A percentile compares a stretch with the other conserved stretches of the same genome.
Conservation (phyloP, 208 protist genomes). For the Leishmania tropica region DNA sequence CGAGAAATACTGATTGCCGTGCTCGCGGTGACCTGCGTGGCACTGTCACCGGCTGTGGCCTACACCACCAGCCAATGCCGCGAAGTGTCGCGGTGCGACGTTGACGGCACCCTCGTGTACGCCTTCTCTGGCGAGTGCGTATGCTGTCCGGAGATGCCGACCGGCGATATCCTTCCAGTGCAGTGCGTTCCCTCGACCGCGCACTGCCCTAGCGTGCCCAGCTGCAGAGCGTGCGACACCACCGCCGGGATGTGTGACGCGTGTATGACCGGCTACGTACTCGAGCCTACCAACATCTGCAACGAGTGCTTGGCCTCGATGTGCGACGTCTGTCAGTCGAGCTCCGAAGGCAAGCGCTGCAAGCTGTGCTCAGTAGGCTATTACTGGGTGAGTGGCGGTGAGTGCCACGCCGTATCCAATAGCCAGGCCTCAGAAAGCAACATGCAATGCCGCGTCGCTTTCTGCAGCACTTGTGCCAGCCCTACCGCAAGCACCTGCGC, state of each 20-base stretch:
- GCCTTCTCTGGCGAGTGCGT: background rate
- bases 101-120: background rate
- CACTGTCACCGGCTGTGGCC: background rate
- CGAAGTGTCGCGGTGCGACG: background rate
- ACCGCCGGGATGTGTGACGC: background rate
- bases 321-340: background rate
- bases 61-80: background rate
- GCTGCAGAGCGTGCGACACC: constrained; percentile 5
- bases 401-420: background rate
- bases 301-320: background rate
- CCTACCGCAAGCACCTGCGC: background rate
- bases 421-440: background rate
- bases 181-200: background rate
- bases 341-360: background rate
- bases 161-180: background rate
- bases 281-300: background rate
- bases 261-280: background rate
- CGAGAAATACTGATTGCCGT: background rate
- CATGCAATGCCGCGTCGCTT: constrained; percentile 11
- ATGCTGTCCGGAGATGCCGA: background rate
- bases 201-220: background rate
- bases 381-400: background rate
- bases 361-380: background rate
- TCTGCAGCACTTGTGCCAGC: constrained; percentile 10
- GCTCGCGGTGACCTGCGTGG: background rate